phyloP scores from a whole-genome alignment of 2,329 filamentous ascomycete genomes.

The Gyromitra esculenta region DNA sequence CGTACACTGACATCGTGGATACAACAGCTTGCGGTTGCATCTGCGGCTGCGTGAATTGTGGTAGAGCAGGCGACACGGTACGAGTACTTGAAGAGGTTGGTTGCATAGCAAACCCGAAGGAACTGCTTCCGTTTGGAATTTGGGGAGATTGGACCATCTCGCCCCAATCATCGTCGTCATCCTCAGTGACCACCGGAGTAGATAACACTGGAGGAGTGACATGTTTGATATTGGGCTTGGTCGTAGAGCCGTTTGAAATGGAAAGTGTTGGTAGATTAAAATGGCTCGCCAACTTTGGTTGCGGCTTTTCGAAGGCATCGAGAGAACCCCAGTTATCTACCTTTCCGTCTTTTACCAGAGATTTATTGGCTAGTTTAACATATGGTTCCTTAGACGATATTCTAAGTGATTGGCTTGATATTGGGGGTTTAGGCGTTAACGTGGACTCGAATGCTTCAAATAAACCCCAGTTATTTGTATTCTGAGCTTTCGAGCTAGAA shows the following conservation, averaged over 20 bases:
- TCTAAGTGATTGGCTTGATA: slow-evolving; percentile 19
- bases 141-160: slow-evolving; percentile 60
- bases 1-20: slow-evolving; percentile 27
- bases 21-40: slow-evolving; percentile 1
- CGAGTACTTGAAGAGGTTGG: slow-evolving; percentile 21
- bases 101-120: slow-evolving; percentile 23
- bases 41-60: slow-evolving; percentile 30
- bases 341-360: slow-evolving; percentile 2
- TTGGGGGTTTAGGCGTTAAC: slow-evolving; percentile 15
- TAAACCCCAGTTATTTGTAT: slow-evolving; percentile 25
- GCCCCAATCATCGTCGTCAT: slow-evolving; percentile 59
- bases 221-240: slow-evolving; percentile 17
- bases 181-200: slow-evolving; percentile 7
- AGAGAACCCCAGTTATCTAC: slow-evolving; percentile 34
- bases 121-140: slow-evolving; percentile 32
- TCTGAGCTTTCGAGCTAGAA: background rate
- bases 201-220: slow-evolving; percentile 10
- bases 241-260: slow-evolving; percentile 20
- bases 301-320: slow-evolving; percentile 3
- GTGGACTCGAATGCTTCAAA: slow-evolving; percentile 41
- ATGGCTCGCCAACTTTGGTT: slow-evolving; percentile 18
- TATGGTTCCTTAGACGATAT: background rate
- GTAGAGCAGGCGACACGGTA: slow-evolving; percentile 30
- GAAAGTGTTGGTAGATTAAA: slow-evolving; percentile 13
- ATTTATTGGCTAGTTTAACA: background rate